Base-by-base conservation (phyloP, 202 grass and related monocot species). In the Setaria italica region DNA sequence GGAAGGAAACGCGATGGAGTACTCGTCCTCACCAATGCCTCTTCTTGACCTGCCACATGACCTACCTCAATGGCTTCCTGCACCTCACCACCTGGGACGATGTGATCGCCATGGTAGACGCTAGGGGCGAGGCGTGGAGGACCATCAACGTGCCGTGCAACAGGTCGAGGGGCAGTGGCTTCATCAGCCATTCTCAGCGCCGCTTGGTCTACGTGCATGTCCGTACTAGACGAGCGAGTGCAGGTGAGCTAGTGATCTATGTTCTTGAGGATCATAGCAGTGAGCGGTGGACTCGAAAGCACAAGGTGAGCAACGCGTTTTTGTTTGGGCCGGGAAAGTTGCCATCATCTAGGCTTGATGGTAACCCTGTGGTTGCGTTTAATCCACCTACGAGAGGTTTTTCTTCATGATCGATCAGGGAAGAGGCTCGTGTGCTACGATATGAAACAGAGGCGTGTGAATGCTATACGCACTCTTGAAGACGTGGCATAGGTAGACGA, bases 301-400 rank as follows among this genome's bases (percentile, higher is more conserved):
- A 63, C 60, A 63, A 33, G 60, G 60, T 63, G 11, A 62, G 4
- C 1, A 12, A 0, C 11, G 25, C 1, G 1, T 11, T 2, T 62
- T 11, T 62, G 59, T 62, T 62, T 62, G 59, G 25, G 4, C 56
- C 3, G 1, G 56, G 2, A 6, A 10, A 59, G n/a, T 11, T 59
- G n/a, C 57, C n/a, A 11, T 3, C 5, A 4, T 6, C 0, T 11
- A 0, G 2, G 7, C 2, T 29, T 1, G 20, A 10, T 0, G 10
- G 5, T 5, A 63, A 32, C 3, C 11, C 11, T 33, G 29, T 6
- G 1, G 60, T 7, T 63, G 60, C 4, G 16, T 19, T 56, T 56
- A 16, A 75, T 75, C 72, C 50, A 9, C 35, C 13, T 10, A 9
- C 32, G 4, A 74, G 37, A 39, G 10, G 54, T n/a, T 59, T 14